Evolutionary conservation across 148 eudicot genomes (phyloP).

Genomic region (Camellia granthamiana): DNA sequence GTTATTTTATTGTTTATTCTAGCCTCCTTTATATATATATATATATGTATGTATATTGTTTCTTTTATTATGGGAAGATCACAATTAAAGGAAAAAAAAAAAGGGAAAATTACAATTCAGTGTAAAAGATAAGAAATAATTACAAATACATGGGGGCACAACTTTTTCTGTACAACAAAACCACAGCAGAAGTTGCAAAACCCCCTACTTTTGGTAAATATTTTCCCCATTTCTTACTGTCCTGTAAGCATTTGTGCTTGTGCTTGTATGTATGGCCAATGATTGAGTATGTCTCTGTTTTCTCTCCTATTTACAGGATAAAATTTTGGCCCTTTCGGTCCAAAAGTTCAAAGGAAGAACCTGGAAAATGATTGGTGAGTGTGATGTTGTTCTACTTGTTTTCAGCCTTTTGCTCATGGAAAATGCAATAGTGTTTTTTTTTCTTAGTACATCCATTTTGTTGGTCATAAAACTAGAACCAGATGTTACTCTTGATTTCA

Average conservation of each 20-base stretch:
- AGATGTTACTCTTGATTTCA: background rate
- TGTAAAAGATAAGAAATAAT: no score
- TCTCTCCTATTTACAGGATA: constrained; percentile 40
- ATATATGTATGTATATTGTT: background rate
- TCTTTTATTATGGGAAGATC: background rate
- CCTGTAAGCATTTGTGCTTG: background rate
- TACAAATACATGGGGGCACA: no score
- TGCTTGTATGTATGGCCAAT: background rate
- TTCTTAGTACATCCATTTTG: background rate
- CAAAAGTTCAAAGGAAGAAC: constrained; percentile 50
- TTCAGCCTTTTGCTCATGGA: background rate
- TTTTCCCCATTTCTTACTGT: no score
- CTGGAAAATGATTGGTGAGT: constrained; percentile 78
- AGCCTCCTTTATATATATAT: background rate
- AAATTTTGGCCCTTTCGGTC: constrained; percentile 46
- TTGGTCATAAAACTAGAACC: constrained; percentile 5
- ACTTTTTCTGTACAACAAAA: no score
- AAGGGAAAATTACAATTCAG: background rate
- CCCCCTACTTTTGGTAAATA: no score
- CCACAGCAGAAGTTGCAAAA: no score
- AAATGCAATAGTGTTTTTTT: background rate
- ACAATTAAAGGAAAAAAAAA: background rate
- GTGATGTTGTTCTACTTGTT: background rate
- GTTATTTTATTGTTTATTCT: background rate
- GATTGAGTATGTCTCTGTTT: background rate